A percentile compares a stretch with the other conserved stretches of the same genome.
These are phyloP conservation scores for Styphnolobium japonicum DNA, from an alignment of 306 rosid species.

Conservation along the genomic window DNA sequence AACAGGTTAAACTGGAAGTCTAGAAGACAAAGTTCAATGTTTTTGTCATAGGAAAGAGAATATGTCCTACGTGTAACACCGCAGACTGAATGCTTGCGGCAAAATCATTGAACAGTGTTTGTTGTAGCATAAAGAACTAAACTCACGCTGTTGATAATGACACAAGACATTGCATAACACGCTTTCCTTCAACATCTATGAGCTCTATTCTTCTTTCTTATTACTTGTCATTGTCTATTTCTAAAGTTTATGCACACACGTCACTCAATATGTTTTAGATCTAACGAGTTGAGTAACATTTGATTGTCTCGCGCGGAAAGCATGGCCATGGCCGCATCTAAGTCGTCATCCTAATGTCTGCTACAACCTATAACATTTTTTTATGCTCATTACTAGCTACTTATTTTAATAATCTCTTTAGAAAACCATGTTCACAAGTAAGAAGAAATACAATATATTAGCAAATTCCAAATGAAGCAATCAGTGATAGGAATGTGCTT, in stretches of 20 bases:
- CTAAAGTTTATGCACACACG: slow-evolving; percentile 12
- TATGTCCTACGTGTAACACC: neutral
- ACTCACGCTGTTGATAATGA: slow-evolving; percentile 26
- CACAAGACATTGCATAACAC: slow-evolving; percentile 27
- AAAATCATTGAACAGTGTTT: slow-evolving; percentile 25
- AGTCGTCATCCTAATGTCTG: neutral
- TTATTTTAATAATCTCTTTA: neutral
- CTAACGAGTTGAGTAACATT: neutral
- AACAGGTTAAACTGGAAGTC: neutral
- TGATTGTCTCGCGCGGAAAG: slow-evolving; percentile 37
- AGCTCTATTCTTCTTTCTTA: neutral
- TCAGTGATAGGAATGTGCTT: no score
- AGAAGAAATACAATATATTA: neutral
- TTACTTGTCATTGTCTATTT: slow-evolving; percentile 1
- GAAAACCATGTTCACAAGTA: slow-evolving; percentile 25
- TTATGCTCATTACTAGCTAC: neutral
- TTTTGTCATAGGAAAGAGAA: neutral
- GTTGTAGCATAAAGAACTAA: neutral
- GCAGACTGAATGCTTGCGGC: slow-evolving; percentile 24
- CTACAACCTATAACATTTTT: neutral
- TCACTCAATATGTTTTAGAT: slow-evolving; percentile 23
- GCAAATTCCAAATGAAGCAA: neutral
- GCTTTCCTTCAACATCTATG: slow-evolving; percentile 4
- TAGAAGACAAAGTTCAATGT: slow-evolving; percentile 7
- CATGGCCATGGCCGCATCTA: slow-evolving; percentile 2